Evolutionary conservation across 2,329 filamentous ascomycete genomes (phyloP), one percentile per base, ranked within the genome.

Genomic region (Phyllosticta citribraziliensis): DNA sequence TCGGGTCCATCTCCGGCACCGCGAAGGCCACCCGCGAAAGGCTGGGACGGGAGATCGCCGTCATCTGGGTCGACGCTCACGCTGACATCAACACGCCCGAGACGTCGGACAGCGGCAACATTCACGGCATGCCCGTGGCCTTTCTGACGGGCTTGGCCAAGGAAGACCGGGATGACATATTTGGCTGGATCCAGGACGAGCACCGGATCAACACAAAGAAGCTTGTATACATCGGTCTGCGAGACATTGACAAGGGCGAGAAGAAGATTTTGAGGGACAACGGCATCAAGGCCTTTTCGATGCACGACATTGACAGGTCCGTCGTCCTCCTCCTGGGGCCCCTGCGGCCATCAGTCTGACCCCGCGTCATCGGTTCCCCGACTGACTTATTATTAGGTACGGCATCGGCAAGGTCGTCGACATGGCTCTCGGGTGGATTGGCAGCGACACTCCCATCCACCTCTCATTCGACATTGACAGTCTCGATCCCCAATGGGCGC

Each of bases 1-100:
- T 99, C 68, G 94, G 94, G 65, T 96, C 91, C 55, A 85, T 99
- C 67, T 88, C 88, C 27, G 94, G 94, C 51, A 90, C 88, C 1
- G 89, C 92, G 40, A 89, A 88, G 78, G 94, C 93, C 0, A 87
- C 90, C 51, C 85, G 89, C 62, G 92, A 99, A 80, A 80, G 93
- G 19, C 78, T 96, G 63, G 84, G 80, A 53, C 82, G 88, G 61
- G 93, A 97, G 69, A 86, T 97, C 65, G 94, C 91, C 12, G 90
- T 99, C 62, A 95, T 99, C 74, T 99, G 94, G 94, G 94, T 99
- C 33, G 94, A 99, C 75, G 94, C 94, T 25, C 94, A 99, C 75
- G 88, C 93, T 60, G 94, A 99, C 75, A 97, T 99, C 80, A 99
- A 99, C 79, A 91, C 89, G 1, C 94, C 93, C 58, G 92, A 97